Conservation (phyloP, 192 early-diverging fungal genomes). For the Nowakowskiella sp. region DNA sequence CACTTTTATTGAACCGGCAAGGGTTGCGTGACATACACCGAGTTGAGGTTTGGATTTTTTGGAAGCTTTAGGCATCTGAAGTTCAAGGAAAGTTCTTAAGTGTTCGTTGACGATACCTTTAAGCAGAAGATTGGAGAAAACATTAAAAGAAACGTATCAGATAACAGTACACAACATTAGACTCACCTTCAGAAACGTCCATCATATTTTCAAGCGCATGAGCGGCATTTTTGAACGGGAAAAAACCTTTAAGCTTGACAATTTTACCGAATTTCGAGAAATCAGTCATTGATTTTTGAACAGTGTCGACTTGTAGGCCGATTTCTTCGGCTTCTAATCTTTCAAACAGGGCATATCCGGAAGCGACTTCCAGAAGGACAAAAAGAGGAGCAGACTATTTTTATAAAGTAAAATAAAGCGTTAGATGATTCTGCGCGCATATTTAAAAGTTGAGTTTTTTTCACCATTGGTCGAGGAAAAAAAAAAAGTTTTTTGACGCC, state of each 20-base stretch:
- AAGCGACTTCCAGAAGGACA: constrained; percentile 87
- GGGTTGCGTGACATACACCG: constrained; percentile 80
- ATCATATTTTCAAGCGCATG: constrained; percentile 98
- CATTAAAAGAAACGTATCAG: background rate
- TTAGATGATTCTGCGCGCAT: too few relatives aligned
- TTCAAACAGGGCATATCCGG: constrained; percentile 96
- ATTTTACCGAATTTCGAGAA: constrained; percentile 84
- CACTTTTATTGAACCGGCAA: constrained; percentile 71
- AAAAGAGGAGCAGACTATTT: too few relatives aligned
- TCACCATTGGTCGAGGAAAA: background rate
- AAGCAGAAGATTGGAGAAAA: constrained; percentile 3
- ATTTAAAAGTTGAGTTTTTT: too few relatives aligned
- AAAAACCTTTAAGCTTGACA: constrained; percentile 89
- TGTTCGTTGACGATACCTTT: constrained; percentile 79
- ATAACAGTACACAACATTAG: constrained; percentile 1
- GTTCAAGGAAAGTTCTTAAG: constrained; percentile 89
- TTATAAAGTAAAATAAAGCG: too few relatives aligned
- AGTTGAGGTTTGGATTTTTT: constrained; percentile 69
- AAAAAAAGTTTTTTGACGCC: too few relatives aligned
- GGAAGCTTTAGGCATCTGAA: constrained; percentile 77
- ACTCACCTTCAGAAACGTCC: constrained; percentile 91
- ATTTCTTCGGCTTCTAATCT: constrained; percentile 89
- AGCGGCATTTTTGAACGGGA: constrained; percentile 91
- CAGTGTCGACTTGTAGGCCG: constrained; percentile 83
- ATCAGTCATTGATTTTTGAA: constrained; percentile 74